These are phyloP conservation scores for Phytophthora ohioensis DNA, from an alignment of 352 stramenopile species.

Conservation along the genomic window DNA sequence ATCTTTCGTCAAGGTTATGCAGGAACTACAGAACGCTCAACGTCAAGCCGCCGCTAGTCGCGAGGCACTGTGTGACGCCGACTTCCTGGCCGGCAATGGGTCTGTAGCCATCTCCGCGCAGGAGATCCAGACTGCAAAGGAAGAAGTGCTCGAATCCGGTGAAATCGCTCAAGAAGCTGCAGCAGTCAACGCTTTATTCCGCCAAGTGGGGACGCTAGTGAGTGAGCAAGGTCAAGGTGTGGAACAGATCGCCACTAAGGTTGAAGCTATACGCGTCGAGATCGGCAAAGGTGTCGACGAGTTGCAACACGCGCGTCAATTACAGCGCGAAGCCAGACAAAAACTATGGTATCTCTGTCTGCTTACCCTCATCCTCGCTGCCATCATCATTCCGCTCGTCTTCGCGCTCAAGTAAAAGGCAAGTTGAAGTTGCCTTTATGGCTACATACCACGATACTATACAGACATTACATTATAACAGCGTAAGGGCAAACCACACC, in stretches of 20 bases:
- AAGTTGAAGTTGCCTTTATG: constrained; percentile 23
- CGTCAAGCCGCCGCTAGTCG: constrained; percentile 57
- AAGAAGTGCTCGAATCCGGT: constrained; percentile 73
- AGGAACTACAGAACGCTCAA: constrained; percentile 75
- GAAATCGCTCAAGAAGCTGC: constrained; percentile 72
- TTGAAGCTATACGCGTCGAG: constrained; percentile 75
- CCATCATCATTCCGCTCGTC: constrained; percentile 63
- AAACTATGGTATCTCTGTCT: constrained; percentile 67
- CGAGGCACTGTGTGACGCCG: constrained; percentile 73
- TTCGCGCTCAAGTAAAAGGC: constrained; percentile 39
- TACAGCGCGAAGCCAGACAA: constrained; percentile 69
- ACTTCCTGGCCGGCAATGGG: constrained; percentile 66
- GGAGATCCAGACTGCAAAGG: constrained; percentile 80
- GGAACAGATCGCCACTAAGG: constrained; percentile 77
- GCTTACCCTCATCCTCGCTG: constrained; percentile 44
- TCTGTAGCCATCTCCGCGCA: constrained; percentile 53
- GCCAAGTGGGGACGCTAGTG: constrained; percentile 69
- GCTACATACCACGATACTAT: constrained; percentile 7
- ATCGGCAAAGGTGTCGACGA: constrained; percentile 81
- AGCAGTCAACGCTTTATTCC: constrained; percentile 76
- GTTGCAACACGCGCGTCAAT: constrained; percentile 62
- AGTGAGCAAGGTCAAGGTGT: constrained; percentile 73
- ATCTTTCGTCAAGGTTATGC: constrained; percentile 70
- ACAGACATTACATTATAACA: constrained; percentile 4
- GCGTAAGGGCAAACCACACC: neutral